phyloP scores from a whole-genome alignment of 2,329 filamentous ascomycete species.

The Aureobasidium mangrovei region DNA sequence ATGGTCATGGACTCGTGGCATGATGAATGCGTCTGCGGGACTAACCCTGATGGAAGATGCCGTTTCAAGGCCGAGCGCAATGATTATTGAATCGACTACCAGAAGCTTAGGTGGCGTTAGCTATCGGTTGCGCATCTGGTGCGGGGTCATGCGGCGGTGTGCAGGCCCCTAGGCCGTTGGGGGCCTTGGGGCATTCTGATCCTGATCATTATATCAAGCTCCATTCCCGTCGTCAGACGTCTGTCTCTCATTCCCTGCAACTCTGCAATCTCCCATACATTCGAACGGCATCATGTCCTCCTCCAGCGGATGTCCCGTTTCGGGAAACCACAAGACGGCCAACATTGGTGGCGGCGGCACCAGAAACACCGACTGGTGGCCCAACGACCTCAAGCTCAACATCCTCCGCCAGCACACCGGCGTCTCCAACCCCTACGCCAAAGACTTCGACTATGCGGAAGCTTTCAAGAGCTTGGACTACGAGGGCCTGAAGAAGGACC shows the following conservation, averaged over 20 bases:
- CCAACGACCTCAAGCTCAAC: constrained; percentile 56
- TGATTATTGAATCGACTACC: no score
- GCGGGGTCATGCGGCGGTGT: neutral
- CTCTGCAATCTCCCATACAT: neutral
- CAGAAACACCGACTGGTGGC: constrained; percentile 66
- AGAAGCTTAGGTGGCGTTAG: no score
- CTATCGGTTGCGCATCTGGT: no score
- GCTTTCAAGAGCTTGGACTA: constrained; percentile 68
- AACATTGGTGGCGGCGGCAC: constrained; percentile 45
- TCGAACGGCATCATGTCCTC: constrained; percentile 18
- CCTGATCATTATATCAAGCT: neutral
- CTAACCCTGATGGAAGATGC: no score
- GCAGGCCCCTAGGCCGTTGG: neutral
- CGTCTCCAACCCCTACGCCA: constrained; percentile 53
- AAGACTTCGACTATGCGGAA: constrained; percentile 59
- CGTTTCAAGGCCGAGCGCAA: no score
- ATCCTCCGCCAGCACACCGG: constrained; percentile 64
- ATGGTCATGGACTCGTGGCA: no score
- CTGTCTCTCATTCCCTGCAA: neutral
- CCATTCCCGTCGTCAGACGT: neutral
- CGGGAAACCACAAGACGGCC: constrained; percentile 18
- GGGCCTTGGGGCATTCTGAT: neutral
- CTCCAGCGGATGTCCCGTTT: constrained; percentile 24
- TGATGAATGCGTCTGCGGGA: no score
- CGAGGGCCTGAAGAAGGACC: constrained; percentile 63